These are phyloP conservation scores for Uronychia binucleata DNA, from an alignment of 73 alveolate species.

Conservation along the genomic window DNA sequence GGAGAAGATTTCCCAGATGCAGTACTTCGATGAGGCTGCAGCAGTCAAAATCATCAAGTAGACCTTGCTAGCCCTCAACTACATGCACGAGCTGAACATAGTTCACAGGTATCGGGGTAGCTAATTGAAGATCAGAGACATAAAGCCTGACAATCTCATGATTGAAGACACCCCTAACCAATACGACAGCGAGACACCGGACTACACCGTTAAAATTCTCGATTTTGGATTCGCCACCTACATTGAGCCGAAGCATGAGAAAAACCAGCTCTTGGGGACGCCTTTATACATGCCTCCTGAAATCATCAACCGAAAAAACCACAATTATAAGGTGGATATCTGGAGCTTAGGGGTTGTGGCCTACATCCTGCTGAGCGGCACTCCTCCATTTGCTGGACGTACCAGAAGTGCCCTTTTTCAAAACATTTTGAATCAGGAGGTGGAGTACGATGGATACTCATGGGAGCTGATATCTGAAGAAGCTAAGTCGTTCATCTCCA, in stretches of 20 bases:
- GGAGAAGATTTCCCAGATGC: constrained; percentile 6
- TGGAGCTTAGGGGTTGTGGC: constrained; percentile 11
- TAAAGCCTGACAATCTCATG: constrained; percentile 62
- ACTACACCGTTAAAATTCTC: constrained; percentile 17
- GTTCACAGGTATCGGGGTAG: constrained; percentile 39
- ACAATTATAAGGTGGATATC: constrained; percentile 3
- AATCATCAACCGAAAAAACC: neutral
- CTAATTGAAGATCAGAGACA: constrained; percentile 29
- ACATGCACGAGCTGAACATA: constrained; percentile 62
- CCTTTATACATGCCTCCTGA: constrained; percentile 9
- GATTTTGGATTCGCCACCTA: constrained; percentile 60
- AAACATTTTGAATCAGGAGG: neutral
- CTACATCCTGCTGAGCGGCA: constrained; percentile 6
- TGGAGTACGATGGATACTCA: neutral
- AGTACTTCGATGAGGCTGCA: constrained; percentile 48
- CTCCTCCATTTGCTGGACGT: constrained; percentile 6
- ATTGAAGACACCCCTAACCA: constrained; percentile 2
- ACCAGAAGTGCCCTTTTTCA: neutral
- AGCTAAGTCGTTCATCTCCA: constrained; percentile 70
- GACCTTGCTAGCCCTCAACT: constrained; percentile 57
- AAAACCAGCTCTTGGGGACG: constrained; percentile 38
- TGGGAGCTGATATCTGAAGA: constrained; percentile 39
- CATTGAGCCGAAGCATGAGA: constrained; percentile 31
- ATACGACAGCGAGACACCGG: constrained; percentile 15
- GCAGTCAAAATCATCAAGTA: constrained; percentile 66